Base-by-base conservation (phyloP, 2,329 filamentous ascomycete species). In the Hymenoscyphus salicellus region DNA sequence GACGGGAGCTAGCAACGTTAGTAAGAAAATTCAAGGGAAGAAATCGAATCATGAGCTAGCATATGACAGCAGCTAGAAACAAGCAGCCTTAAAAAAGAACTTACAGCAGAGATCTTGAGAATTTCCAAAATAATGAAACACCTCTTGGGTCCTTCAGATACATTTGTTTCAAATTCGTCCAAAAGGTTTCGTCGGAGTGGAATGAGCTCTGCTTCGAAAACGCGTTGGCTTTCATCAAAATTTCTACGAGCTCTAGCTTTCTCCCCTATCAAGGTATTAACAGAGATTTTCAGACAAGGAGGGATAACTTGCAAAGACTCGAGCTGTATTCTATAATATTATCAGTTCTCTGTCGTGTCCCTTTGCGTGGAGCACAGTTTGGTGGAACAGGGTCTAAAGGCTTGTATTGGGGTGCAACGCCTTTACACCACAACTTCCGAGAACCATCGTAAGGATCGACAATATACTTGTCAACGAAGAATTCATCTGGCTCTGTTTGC, bases 261-360 rank as follows among this genome's bases (percentile, higher is more conserved):
- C 5, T 82, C 81, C 46, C 46, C 46, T 52, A 26, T 16, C 20
- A 11, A 52, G 26, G 2, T 26, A 23, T 52, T 52, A 52, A 26
- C 46, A 26, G 5, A 14, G 46, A 26, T 52, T 38, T 10, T 26
- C 20, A 26, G 3, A 23, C 46, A 4, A 52, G 46, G 46, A 26
- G 46, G 20, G 14, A 52, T 52, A 3, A 52, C 46, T 26, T 52
- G 78, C 86, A 94, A 20, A 93, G 80, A 74, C 91, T 96, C 71
- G 90, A 84, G 60, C 89, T 93, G 77, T 95, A 98, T 70, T 93
- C 89, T 67, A 94, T 84, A 68, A 98, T 96, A 62, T 85, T 89
- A 23, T 82, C 77, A 11, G 80, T 78, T 1, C 61, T 75, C 68
- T 65, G 75, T 72, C 76, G 81, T 80, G 33, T 77, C 65, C 56